phyloP scores from a whole-genome alignment of 768 basidiomycete genomes.

The Lentinula sp. region DNA sequence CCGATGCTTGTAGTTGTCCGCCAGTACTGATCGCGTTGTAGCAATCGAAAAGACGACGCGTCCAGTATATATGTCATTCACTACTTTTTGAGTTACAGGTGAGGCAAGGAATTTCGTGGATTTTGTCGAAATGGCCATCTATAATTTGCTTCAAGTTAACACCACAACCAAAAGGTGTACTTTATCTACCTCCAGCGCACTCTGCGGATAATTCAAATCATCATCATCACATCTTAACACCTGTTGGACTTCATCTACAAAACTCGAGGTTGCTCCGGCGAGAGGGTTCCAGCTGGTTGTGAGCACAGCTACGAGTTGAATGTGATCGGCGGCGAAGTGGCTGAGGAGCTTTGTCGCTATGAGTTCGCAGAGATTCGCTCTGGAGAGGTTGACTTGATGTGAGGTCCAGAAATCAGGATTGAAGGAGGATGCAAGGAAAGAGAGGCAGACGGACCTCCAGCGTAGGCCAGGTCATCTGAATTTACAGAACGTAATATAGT shows the following conservation, averaged over 20 bases:
- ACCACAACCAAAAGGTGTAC: conserved; percentile 6
- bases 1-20: conserved; percentile 84
- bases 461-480: conserved; percentile 68
- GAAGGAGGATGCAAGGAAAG: conserved; percentile 9
- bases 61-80: conserved; percentile 85
- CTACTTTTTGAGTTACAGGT: conserved; percentile 79
- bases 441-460: conserved; percentile 46
- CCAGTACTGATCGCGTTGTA: conserved; percentile 68
- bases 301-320: conserved; percentile 74
- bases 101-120: conserved; percentile 82
- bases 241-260: conserved; percentile 62
- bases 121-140: conserved; percentile 83
- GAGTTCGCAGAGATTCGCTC: conserved; percentile 82
- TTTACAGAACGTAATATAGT: conserved; percentile 27
- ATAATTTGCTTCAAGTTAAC: background rate
- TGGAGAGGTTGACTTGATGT: conserved; percentile 20
- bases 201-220: conserved; percentile 65
- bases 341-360: conserved; percentile 83
- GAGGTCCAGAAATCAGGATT: background rate
- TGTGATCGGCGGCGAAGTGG: conserved; percentile 64
- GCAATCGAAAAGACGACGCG: conserved; percentile 61
- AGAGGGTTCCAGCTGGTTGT: conserved; percentile 85
- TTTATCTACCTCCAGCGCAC: conserved; percentile 73
- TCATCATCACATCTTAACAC: conserved; percentile 52
- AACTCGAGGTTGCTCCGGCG: conserved; percentile 62